Evolutionary conservation across 345 rosid species (phyloP), one percentile per base, ranked within the genome.

Genomic region (Lagerstroemia speciosa): DNA sequence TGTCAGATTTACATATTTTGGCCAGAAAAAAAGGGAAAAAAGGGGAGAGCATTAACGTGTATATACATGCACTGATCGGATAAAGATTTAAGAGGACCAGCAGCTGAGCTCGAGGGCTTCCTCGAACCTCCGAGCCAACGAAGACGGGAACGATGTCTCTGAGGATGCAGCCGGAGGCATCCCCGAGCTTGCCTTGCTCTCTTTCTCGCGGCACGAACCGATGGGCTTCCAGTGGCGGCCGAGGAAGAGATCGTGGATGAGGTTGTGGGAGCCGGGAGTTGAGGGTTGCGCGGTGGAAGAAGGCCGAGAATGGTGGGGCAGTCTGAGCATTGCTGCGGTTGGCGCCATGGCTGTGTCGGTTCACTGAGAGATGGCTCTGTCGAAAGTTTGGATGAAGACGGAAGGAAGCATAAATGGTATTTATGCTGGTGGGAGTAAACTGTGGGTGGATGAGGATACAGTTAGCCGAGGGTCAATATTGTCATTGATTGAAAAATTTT

Each of bases 291-390:
- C 34, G 2, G 63, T 1, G 34, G 15, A 12, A 26, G 63, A 29
- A 27, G 16, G 6, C 29, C 29, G 66, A 8, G 65, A 69, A 32
- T 43, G 67, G 55, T 32, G 27, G 52, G 72, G 67, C 6, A 69
- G 72, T 22, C 19, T 62, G 72, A 69, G 72, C 72, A 69, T 69
- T 45, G 72, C 72, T 30, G 72, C 48, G 3, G 72, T 60, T 1
- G 66, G 72, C 2, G 72, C 43, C 72, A 69, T 58, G 6, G 31
- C 63, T 14, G 55, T 19, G 46, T 41, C 38, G 8, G 38, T 9
- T 36, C 46, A 41, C 46, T 9, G 9, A 37, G 24, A 48, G n/a
- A 48, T 48, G 55, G 24, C 20, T 48, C 55, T 36, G 55, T 48
- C 8, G 24, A 48, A 0, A 19, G 24, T 19, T 19, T 48, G 55